These are phyloP conservation scores for Vanrija pseudolonga DNA, from an alignment of 1,284 basidiomycete species.

Conservation along the genomic window DNA sequence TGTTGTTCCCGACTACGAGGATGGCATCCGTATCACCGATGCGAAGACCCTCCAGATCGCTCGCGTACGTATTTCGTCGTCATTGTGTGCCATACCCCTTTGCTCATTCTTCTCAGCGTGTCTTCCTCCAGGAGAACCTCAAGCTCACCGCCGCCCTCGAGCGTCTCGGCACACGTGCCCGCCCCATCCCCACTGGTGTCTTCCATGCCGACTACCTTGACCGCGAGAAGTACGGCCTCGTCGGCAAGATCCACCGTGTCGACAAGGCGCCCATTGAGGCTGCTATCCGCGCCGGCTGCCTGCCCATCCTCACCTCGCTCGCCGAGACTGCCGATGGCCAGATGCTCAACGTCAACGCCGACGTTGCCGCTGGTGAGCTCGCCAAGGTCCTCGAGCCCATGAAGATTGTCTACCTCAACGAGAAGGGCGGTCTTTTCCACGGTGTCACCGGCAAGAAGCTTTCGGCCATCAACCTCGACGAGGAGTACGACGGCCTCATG, in stretches of 20 bases:
- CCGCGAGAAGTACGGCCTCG: constrained; percentile 87
- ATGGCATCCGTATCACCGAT: constrained; percentile 92
- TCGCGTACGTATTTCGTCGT: not conserved
- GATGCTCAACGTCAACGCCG: constrained; percentile 94
- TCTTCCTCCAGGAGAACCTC: constrained; percentile 92
- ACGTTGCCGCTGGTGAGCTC: constrained; percentile 91
- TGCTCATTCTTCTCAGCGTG: constrained; percentile 50
- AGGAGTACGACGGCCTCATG: constrained; percentile 97
- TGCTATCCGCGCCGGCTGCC: constrained; percentile 84
- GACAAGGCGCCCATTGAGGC: constrained; percentile 94
- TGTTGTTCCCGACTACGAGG: constrained; percentile 88
- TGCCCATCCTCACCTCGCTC: constrained; percentile 87
- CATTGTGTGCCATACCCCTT: not conserved
- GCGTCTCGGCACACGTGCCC: constrained; percentile 84
- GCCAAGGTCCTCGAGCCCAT: constrained; percentile 95
- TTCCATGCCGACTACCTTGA: constrained; percentile 94
- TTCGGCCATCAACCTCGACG: constrained; percentile 94
- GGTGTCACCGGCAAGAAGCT: constrained; percentile 93
- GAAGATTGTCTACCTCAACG: constrained; percentile 98
- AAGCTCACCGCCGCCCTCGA: constrained; percentile 87
- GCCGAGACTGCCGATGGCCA: constrained; percentile 89
- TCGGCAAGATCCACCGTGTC: constrained; percentile 85
- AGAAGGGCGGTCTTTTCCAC: constrained; percentile 97
- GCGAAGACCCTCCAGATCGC: constrained; percentile 27
- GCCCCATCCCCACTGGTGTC: constrained; percentile 91